Conservation (phyloP, 164 flowering plant species). For the Macadamia tetraphylla region DNA sequence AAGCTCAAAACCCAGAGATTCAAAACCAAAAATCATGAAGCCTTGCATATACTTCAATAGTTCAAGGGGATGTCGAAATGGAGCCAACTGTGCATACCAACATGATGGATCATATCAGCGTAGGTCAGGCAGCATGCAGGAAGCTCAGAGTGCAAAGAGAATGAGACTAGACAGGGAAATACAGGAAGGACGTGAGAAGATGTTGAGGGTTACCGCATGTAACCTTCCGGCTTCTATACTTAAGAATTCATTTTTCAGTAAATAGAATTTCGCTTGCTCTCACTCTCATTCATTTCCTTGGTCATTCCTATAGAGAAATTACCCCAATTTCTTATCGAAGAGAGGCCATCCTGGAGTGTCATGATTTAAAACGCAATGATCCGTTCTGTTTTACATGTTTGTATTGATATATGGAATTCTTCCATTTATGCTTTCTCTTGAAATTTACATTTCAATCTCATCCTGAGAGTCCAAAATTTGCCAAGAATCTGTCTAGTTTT, state of each 20-base stretch:
- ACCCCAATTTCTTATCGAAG: too few species aligned
- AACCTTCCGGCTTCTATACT: conserved; percentile 3
- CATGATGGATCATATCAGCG: conserved; percentile 54
- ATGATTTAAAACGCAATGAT: too few species aligned
- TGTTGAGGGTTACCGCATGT: background rate
- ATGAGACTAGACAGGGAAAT: conserved; percentile 82
- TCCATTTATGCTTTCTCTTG: too few species aligned
- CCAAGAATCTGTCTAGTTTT: too few species aligned
- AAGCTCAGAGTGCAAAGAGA: conserved; percentile 64
- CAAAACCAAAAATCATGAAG: conserved; percentile 55
- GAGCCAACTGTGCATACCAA: conserved; percentile 67
- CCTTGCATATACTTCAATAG: conserved; percentile 80
- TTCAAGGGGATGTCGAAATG: conserved; percentile 80
- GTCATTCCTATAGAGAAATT: background rate
- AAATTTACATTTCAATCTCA: too few species aligned
- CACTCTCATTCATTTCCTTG: background rate
- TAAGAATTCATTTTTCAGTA: background rate
- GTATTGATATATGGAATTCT: too few species aligned
- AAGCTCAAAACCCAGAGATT: conserved; percentile 39
- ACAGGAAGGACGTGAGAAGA: conserved; percentile 24
- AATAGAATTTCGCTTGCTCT: conserved; percentile 1
- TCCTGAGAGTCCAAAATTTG: too few species aligned
- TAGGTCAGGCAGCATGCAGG: conserved; percentile 34
- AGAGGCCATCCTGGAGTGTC: too few species aligned
- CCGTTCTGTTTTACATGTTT: too few species aligned